phyloP scores from a whole-genome alignment of 768 basidiomycete species.

The Lyophyllum shimeji region DNA sequence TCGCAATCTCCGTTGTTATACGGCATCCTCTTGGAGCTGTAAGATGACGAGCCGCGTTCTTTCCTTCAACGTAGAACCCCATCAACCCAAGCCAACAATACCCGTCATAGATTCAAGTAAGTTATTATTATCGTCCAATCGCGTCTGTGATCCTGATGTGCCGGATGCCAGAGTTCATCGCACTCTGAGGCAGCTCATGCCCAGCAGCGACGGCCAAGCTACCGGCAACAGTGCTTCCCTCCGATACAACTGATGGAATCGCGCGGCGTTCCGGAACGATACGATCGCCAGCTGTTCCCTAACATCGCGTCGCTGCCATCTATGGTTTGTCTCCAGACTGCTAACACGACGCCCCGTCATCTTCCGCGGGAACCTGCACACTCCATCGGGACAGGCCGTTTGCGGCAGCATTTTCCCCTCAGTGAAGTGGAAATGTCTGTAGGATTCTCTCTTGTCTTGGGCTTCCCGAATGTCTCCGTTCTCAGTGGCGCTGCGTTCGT shows the following conservation, averaged over 20 bases:
- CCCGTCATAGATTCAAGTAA: not conserved
- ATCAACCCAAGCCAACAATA: not conserved
- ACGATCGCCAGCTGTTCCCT: not conserved
- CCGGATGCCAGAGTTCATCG: not conserved
- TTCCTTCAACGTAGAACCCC: not conserved
- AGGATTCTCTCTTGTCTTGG: not conserved
- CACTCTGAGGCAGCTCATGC: not conserved
- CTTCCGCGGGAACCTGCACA: not conserved
- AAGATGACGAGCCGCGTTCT: not conserved
- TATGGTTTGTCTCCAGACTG: not conserved
- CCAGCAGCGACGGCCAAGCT: no score
- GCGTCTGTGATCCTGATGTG: not conserved
- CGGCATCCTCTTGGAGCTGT: not conserved
- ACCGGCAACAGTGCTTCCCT: not conserved
- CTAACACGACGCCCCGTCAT: not conserved
- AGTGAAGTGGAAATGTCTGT: not conserved
- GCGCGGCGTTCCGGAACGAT: not conserved
- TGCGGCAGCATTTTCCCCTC: not conserved
- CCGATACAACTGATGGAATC: not conserved
- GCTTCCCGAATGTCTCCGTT: not conserved
- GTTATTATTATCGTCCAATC: conserved; percentile 6
- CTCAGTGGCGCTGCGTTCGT: not conserved
- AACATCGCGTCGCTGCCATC: not conserved
- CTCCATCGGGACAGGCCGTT: not conserved
- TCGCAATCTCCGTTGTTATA: not conserved